These are phyloP conservation scores for Cryptococcus wingfieldii DNA, from an alignment of 1,284 basidiomycete genomes.

Conservation along the genomic window DNA sequence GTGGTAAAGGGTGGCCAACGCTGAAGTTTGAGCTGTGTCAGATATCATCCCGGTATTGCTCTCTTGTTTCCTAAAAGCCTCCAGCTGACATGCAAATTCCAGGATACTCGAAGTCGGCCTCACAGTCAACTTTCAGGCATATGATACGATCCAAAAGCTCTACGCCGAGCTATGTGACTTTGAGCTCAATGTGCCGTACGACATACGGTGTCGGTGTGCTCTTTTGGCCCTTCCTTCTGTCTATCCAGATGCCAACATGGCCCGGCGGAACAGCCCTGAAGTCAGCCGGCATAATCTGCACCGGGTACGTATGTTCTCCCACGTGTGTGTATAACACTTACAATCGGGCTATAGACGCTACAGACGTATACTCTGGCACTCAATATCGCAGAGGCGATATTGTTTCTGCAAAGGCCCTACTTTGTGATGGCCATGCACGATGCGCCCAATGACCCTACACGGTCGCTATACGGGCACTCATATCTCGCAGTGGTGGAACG, in stretches of 20 bases:
- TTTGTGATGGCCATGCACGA: conserved; percentile 36
- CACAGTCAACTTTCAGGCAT: conserved; percentile 18
- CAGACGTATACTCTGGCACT: conserved; percentile 27
- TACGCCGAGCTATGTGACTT: conserved; percentile 23
- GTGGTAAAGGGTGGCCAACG: conserved; percentile 19
- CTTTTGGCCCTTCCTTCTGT: conserved; percentile 21
- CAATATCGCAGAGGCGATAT: conserved; percentile 26
- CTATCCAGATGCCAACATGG: conserved; percentile 18
- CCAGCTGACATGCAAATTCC: neutral
- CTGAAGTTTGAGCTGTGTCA: conserved; percentile 31
- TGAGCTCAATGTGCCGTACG: conserved; percentile 24
- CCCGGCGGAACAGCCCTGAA: conserved; percentile 18
- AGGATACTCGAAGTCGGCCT: conserved; percentile 16
- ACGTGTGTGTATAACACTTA: neutral
- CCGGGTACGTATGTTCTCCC: neutral
- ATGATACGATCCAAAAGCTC: conserved; percentile 18
- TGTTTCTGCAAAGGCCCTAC: conserved; percentile 33
- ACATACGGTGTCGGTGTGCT: conserved; percentile 25
- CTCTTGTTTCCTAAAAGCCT: neutral
- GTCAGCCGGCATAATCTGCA: conserved; percentile 18
- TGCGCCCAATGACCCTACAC: conserved; percentile 24
- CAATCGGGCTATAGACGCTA: conserved; percentile 9
- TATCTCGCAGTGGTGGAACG: conserved; percentile 33
- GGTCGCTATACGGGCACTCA: conserved; percentile 23
- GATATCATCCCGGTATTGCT: conserved; percentile 16